These are phyloP conservation scores for Clavulina sp. DNA, from an alignment of 768 basidiomycete genomes.

Conservation along the genomic window DNA sequence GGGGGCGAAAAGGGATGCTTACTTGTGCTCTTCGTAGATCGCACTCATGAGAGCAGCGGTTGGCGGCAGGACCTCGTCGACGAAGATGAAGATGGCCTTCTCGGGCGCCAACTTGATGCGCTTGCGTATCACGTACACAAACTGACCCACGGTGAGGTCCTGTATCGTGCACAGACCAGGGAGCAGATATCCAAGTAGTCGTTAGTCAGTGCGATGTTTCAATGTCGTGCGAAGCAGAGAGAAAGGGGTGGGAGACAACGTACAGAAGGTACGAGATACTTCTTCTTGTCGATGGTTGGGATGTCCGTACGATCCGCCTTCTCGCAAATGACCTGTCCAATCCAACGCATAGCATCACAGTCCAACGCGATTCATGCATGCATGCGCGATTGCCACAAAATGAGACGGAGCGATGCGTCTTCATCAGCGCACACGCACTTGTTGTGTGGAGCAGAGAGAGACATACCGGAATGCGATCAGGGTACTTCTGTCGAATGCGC, in stretches of 20 bases:
- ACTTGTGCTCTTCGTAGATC: slow-evolving; percentile 99
- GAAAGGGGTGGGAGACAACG: slow-evolving; percentile 16
- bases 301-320: slow-evolving; percentile 98
- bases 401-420: not conserved
- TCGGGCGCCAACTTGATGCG: slow-evolving; percentile 99
- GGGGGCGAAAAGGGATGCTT: slow-evolving; percentile 19
- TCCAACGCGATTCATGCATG: too few relatives aligned
- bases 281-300: slow-evolving; percentile 99
- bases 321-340: slow-evolving; percentile 90
- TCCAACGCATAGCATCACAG: not conserved
- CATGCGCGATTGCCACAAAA: too few relatives aligned
- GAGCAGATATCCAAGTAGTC: not conserved
- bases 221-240: not conserved
- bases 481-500: slow-evolving; percentile 96
- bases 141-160: slow-evolving; percentile 96
- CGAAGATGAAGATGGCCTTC: slow-evolving; percentile 99
- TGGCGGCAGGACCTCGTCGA: slow-evolving; percentile 94
- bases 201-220: not conserved
- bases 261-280: slow-evolving; percentile 96
- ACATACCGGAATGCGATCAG: slow-evolving; percentile 91
- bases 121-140: slow-evolving; percentile 99
- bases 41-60: slow-evolving; percentile 97
- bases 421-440: not conserved
- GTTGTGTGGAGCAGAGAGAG: not conserved
- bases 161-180: slow-evolving; percentile 17